Conservation (phyloP, 257 asterid species). For the Nicotiana knightiana region DNA sequence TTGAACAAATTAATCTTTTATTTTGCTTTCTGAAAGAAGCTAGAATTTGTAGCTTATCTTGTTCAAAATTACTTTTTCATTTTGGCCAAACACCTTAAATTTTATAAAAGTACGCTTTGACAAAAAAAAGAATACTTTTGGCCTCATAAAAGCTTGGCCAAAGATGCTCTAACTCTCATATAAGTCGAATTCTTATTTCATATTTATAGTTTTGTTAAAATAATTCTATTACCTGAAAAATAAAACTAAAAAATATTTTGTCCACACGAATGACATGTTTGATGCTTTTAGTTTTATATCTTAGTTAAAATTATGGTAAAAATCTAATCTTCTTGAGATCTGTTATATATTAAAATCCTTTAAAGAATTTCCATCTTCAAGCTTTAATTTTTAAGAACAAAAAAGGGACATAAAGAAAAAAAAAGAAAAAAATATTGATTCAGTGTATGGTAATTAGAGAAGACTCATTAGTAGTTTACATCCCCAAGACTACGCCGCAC, state of each 20-base stretch:
- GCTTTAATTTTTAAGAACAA: neutral
- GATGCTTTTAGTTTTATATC: neutral
- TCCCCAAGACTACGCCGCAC: constrained; percentile 12
- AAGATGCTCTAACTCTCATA: too few species aligned
- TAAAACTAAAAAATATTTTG: neutral
- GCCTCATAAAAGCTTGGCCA: too few species aligned
- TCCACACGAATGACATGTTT: neutral
- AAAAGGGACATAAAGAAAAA: neutral
- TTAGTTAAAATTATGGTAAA: neutral
- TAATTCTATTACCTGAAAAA: neutral
- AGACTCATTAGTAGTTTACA: neutral
- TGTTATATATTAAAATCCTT: neutral
- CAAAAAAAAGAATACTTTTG: too few species aligned
- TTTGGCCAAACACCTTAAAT: too few species aligned
- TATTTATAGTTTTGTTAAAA: neutral
- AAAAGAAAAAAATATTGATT: neutral
- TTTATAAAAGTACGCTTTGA: too few species aligned
- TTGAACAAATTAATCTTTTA: too few species aligned
- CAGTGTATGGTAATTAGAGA: neutral
- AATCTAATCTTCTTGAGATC: neutral
- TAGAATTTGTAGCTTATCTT: too few species aligned
- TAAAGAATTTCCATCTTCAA: too few species aligned
- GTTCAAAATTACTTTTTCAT: too few species aligned
- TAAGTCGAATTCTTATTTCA: too few species aligned
- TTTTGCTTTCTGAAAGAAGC: too few species aligned